Evolutionary conservation across 75 land plant species (phyloP), one percentile per base, ranked within the genome.

Genomic region (Pinus tabuliformis): DNA sequence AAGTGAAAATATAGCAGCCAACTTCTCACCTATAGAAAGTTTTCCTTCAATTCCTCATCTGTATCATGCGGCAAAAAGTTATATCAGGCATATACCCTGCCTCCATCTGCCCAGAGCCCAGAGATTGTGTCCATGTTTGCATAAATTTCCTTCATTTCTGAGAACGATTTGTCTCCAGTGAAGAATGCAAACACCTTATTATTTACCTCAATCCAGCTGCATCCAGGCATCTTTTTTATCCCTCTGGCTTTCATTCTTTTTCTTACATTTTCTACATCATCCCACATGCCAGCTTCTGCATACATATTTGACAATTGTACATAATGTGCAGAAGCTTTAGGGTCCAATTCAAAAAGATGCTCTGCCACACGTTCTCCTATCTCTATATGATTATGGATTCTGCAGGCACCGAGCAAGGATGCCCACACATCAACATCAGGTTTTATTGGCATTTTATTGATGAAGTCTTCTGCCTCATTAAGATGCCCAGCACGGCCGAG

Each of bases 401-500:
- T 73, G 45, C 81, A 79, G 42, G 77, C 68, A 26, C 81, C 76
- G 42, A 79, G 77, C 54, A 79, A 59, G 59, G 63, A 56, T 18
- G 36, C 12, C 81, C 60, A 79, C 36, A 59, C 39, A 22, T 36
- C 52, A 33, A 26, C 22, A 8, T n/a, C 54, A 28, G 74, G 42
- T 70, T 52, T 54, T 20, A 70, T 36, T 30, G 81, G 70, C 81
- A 74, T 73, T 26, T 58, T 58, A 21, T 73, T 73, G 59, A 79
- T 58, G 21, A 73, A 6, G 9, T 37, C 8, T 24, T 30, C 62
- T 36, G 75, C 58, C 13, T 72, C 79, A 20, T 24, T 45, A 52
- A 70, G 33, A 71, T 28, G 24, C 28, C 79, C 79, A 70, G 75
- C 79, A 45, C 79, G 54, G 74, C 79, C 75, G 56, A 78, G 79